Evolutionary conservation across 1,139 yeast genomes (phyloP).

Genomic region (Sugiyamaella pinicola): DNA sequence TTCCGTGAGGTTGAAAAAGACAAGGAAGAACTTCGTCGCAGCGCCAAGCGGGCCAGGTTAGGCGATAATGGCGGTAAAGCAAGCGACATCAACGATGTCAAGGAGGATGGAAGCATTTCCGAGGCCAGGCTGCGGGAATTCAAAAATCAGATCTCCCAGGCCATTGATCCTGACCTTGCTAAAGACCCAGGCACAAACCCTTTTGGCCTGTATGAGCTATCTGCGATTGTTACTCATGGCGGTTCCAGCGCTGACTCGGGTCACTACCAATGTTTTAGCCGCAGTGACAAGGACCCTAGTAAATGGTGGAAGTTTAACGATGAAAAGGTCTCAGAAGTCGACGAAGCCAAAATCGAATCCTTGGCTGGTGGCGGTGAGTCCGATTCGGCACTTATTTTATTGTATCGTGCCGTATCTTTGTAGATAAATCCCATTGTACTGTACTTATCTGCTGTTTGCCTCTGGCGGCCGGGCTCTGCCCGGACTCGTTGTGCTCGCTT

Average conservation of each 20-base stretch:
- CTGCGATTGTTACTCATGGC: conserved; percentile 85
- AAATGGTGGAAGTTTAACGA: conserved; percentile 96
- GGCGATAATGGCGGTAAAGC: conserved; percentile 12
- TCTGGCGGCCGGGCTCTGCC: conserved; percentile 11
- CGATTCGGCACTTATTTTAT: conserved; percentile 86
- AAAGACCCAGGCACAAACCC: conserved; percentile 72
- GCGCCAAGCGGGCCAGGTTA: conserved; percentile 66
- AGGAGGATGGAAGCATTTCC: conserved; percentile 41
- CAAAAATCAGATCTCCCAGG: conserved; percentile 35
- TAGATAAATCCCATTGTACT: background rate
- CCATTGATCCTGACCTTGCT: conserved; percentile 40
- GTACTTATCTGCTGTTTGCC: conserved; percentile 27
- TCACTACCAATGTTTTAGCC: conserved; percentile 89
- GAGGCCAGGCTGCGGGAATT: conserved; percentile 42
- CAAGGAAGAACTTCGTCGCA: conserved; percentile 70
- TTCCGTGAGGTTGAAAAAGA: conserved; percentile 77
- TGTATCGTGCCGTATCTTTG: conserved; percentile 49
- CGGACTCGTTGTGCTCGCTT: too few relatives aligned
- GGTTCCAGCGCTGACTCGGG: conserved; percentile 98
- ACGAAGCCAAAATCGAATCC: conserved; percentile 75
- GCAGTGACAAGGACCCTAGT: conserved; percentile 63
- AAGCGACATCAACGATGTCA: conserved; percentile 23
- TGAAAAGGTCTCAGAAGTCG: conserved; percentile 79
- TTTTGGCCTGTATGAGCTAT: conserved; percentile 80
- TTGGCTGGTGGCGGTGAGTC: conserved; percentile 98